Base-by-base conservation (phyloP, 805 yeast species). In the Wickerhamomyces mucosus region DNA sequence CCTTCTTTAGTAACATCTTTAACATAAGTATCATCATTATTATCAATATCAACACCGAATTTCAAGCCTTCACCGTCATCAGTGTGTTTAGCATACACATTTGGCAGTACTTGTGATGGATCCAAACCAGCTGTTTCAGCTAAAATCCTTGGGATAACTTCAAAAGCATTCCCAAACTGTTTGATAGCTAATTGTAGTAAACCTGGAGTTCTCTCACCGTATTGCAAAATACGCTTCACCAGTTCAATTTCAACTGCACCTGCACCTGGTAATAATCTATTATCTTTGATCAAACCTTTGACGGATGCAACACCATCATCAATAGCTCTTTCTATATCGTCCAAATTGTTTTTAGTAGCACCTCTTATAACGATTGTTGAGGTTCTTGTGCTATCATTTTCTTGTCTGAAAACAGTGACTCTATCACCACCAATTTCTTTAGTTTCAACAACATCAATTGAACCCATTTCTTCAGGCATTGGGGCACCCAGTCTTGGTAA, bases 341-440 rank as follows among this genome's bases (percentile, higher is more conserved):
- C 98, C 53, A 92, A 64, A 54, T 71, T 75, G 61, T 84, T 88
- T 58, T 85, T 89, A 6, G 98, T 92, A 26, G 98, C 98, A 34
- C 98, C 98, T 58, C 98, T 75, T 33, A 92, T 65, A 29, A 92
- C 79, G 48, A 92, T 86, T 7, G 98, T 92, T 12, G 97, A 77
- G 4, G 98, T 92, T 46, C 82, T 70, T 18, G 95, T 78, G 27
- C 55, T 50, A 19, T 58, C 58, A 21, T 62, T 57, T 40, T 69
- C 74, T 60, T 92, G 98, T 54, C 84, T 72, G 67, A 92, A 88
- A 19, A 92, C 71, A 8, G 97, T 89, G 23, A 92, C 97, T 56
- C 96, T 75, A 60, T 92, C 96, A 33, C 96, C 96, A 42, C 98
- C 98, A 53, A 92, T 85, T 64, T 92, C 98, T 48, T 72, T 74